Base-by-base conservation (phyloP, 1,139 yeast genomes). In the Geotrichum reessii region DNA sequence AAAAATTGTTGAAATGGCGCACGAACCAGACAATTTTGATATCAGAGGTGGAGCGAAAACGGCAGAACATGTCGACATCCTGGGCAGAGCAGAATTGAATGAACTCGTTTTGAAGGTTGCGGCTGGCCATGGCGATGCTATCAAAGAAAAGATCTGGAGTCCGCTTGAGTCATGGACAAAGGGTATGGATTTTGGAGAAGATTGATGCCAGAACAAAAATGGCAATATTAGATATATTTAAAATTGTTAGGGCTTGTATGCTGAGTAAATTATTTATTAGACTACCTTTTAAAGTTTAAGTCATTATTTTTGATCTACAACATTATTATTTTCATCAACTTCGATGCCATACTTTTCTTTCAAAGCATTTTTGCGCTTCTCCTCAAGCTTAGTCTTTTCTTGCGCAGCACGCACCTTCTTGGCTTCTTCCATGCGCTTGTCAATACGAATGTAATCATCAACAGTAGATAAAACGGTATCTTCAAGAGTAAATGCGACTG, bases 21-120 rank as follows among this genome's bases (percentile, higher is more conserved):
- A 93, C 68, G 96, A 91, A 69, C 99, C 99, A 0, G 96, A 89
- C 68, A 77, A 89, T 65, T 89, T 87, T 69, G 99, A 95, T 74
- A 87, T 93, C 53, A 81, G 99, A 65, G 99, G 99, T 19, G 99
- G 99, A 2, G 96, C 97, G 19, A 88, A 88, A 69, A 93, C 98
- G 0, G 97, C 99, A 0, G 99, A 93, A 67, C 99, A 93, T 72
- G 99, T 93, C 24, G 99, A 95, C 71, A 91, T 93, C 59, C 77
- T 93, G 54, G 99, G 99, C 0, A 84, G 96, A 62, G 91, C 97
- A 0, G 96, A 87, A 69, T 77, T 93, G 70, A 93, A 93, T 70
- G 97, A 93, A 68, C 76, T 92, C 67, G 78, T 93, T 6, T 76
- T 93, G 60, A 81, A 82, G 62, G 92, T 93, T 22, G 97, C 92